Base-by-base conservation (phyloP, 108 stramenopile genomes). In the Skeletonema costatum region DNA sequence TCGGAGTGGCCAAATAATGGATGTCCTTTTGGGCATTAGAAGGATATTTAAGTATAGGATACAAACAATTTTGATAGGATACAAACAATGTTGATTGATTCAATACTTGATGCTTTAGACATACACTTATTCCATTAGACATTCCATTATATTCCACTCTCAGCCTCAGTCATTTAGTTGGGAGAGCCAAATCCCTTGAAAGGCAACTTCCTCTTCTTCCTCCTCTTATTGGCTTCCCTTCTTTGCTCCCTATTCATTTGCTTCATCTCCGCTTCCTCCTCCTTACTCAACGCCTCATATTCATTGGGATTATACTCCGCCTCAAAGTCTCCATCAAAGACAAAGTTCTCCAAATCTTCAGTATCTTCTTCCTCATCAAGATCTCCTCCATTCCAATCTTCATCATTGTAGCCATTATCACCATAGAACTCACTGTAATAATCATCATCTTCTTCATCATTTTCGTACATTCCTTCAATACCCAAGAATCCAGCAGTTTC, bases 231-330 rank as follows among this genome's bases (percentile, higher is more conserved):
- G 8, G 87, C 93, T 30, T 87, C 89, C 70, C 93, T 81, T 35
- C 93, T 83, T 78, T 94, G 90, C 74, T 87, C 87, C 38, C 93
- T 78, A 76, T 94, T 94, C 71, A 92, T 87, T 58, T 68, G 68
- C 35, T 74, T 64, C 59, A 78, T 86, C 12, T 71, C 73, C 48
- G 51, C 70, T 19, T 77, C 80, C 48, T 85, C 83, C 30, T 87
- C 85, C 31, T 64, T 68, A n/a, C 38, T 56, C 38, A 82, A 41
- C 29, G 77, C 83, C 51, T 88, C 85, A 60, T 79, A 81, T 13
- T 75, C 84, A 16, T 77, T 63, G 11, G 80, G 80, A 39, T 80
- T 73, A 38, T 87, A 80, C 56, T 83, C 69, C 32, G 89, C 88
- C 62, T 89, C 83, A 68, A 89, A 91, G 19, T 88, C 78, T 31